Evolutionary conservation across 805 yeast species (phyloP).

Genomic region (Wickerhamomyces canadensis): DNA sequence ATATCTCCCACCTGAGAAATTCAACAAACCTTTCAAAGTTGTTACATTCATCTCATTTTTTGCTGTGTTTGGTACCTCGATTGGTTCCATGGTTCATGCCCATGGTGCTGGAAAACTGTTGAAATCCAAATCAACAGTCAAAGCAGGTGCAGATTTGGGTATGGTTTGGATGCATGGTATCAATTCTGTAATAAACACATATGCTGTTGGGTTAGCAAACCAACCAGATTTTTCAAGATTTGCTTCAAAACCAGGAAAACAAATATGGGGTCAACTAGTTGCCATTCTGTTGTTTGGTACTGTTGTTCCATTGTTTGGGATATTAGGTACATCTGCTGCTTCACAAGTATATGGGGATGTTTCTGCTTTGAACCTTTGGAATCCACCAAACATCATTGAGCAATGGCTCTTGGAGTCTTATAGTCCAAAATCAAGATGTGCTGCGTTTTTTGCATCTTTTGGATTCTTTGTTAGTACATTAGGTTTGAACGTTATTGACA

Average conservation of each 20-base stretch:
- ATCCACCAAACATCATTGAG: conserved; percentile 36
- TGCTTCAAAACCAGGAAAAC: conserved; percentile 31
- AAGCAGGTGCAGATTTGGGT: conserved; percentile 26
- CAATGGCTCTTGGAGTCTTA: conserved; percentile 37
- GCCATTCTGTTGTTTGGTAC: conserved; percentile 34
- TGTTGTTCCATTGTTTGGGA: conserved; percentile 41
- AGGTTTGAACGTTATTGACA: conserved; percentile 34
- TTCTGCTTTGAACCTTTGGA: conserved; percentile 32
- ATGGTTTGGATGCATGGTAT: conserved; percentile 27
- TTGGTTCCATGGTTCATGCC: conserved; percentile 25
- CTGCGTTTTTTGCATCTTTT: conserved; percentile 37
- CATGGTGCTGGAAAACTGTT: conserved; percentile 30
- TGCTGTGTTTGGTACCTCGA: conserved; percentile 33
- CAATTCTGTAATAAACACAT: conserved; percentile 24
- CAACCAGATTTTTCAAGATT: conserved; percentile 32
- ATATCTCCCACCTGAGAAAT: conserved; percentile 28
- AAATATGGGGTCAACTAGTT: conserved; percentile 33
- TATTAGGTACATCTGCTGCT: conserved; percentile 40
- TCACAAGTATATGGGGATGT: conserved; percentile 32
- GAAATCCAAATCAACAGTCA: conserved; percentile 21
- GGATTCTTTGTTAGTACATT: conserved; percentile 30
- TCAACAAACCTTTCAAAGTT: conserved; percentile 25
- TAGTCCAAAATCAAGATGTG: conserved; percentile 37
- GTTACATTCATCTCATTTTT: conserved; percentile 26
- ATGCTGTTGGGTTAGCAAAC: conserved; percentile 29